Evolutionary conservation across 257 asterid species (phyloP), one percentile per base, ranked within the genome.

Genomic region (Cynanchum wilfordii): DNA sequence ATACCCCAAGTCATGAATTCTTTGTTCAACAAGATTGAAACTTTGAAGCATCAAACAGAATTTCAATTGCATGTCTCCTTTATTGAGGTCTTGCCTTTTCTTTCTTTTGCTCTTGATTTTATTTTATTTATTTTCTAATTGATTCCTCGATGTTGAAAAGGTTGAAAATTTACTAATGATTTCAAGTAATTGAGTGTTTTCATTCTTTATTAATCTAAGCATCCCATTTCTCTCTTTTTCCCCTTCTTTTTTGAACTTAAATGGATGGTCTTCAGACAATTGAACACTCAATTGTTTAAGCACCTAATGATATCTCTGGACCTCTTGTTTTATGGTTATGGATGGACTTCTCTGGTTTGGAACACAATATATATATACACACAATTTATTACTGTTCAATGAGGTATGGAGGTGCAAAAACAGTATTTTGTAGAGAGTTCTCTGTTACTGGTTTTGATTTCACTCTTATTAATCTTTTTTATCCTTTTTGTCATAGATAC

Each of bases 51-150:
- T 74, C 96, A 95, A 77, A 85, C 87, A 20, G 99, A 95, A 69
- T 95, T 95, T 86, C 99, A 95, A 69, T 78, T 95, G 68, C 95
- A 95, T 11, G 96, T 92, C 68, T 95, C 99, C 74, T 95, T 89
- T 83, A 95, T 95, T 70, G 99, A 95, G 98, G 99, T 95, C 79
- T 51, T 11, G 64, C 24, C 58, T 12, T 67, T 66, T 52, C 44
- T 75, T 70, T 68, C 71, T 66, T 52, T 58, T 40, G 59, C 56
- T 47, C 27, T 19, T 70, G 52, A 65, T 66, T n/a, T 20, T 12
- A 16, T 47, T 24, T 24, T 7, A 27, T 40, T 40, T 40, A 4
- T 40, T 40, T 40, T 40, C 7, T 40, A 9, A 11, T 47, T 69
- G 16, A 10, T 69, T 24, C 36, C 44, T 40, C 40, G 19, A 27